These are phyloP conservation scores for Aspergillus neotritici DNA, from an alignment of 2,329 filamentous ascomycete species.

Conservation along the genomic window DNA sequence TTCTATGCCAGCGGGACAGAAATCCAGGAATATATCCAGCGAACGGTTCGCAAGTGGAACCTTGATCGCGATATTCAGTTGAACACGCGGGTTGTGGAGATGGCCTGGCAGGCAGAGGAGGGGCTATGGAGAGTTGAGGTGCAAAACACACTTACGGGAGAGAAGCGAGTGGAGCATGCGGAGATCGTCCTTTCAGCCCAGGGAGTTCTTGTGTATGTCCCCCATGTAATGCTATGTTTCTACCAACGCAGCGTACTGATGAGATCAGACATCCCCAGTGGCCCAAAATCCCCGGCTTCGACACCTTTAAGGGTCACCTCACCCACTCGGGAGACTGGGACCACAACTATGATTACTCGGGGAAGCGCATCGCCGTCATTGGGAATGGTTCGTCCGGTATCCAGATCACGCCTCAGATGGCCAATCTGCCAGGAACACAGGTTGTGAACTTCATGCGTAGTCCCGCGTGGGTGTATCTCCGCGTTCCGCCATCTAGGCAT, in stretches of 20 bases:
- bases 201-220: slow-evolving; percentile 15
- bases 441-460: slow-evolving; percentile 27
- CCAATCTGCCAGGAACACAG: slow-evolving; percentile 18
- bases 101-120: slow-evolving; percentile 34
- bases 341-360: slow-evolving; percentile 14
- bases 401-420: slow-evolving; percentile 29
- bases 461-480: slow-evolving; percentile 24
- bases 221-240: background rate
- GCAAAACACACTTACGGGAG: slow-evolving; percentile 15
- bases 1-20: slow-evolving; percentile 39
- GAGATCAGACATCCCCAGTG: slow-evolving; percentile 13
- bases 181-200: slow-evolving; percentile 35
- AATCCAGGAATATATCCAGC: slow-evolving; percentile 40
- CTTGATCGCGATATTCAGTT: slow-evolving; percentile 37
- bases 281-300: slow-evolving; percentile 25
- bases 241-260: no score
- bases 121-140: slow-evolving; percentile 34
- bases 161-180: slow-evolving; percentile 23
- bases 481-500: slow-evolving; percentile 17
- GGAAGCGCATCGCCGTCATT: slow-evolving; percentile 20
- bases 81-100: slow-evolving; percentile 32
- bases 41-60: slow-evolving; percentile 33
- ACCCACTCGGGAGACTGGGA: slow-evolving; percentile 32
- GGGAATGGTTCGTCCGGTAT: slow-evolving; percentile 29
- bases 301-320: slow-evolving; percentile 24